A percentile compares a stretch with the other conserved stretches of the same genome.
Conservation (phyloP, 768 basidiomycete species). For the Tephrocybe sp. region DNA sequence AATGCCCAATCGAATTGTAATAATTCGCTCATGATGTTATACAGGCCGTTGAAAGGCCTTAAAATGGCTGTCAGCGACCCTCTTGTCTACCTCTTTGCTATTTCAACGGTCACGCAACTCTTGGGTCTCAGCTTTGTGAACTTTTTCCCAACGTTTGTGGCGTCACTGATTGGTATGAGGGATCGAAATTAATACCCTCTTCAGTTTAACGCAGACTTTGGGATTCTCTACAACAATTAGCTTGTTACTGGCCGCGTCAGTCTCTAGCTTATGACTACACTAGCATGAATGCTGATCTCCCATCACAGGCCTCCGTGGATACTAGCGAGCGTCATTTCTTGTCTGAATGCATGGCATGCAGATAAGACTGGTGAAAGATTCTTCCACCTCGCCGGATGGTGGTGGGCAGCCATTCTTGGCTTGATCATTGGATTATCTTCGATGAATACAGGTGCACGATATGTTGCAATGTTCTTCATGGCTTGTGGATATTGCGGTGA, state of each 20-base stretch:
- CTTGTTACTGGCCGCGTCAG: slow-evolving; percentile 60
- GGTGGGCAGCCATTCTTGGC: slow-evolving; percentile 61
- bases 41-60: slow-evolving; percentile 50
- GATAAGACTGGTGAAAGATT: slow-evolving; percentile 63
- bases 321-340: slow-evolving; percentile 46
- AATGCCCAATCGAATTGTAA: background rate
- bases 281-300: background rate
- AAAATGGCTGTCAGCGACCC: slow-evolving; percentile 54
- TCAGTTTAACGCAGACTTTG: slow-evolving; percentile 54
- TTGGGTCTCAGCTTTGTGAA: slow-evolving; percentile 58
- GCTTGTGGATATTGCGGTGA: slow-evolving; percentile 46
- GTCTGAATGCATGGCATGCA: slow-evolving; percentile 54
- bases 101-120: slow-evolving; percentile 49
- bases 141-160: slow-evolving; percentile 53
- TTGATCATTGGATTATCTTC: slow-evolving; percentile 61
- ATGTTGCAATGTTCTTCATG: slow-evolving; percentile 65
- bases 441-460: slow-evolving; percentile 48
- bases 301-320: slow-evolving; percentile 59
- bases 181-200: background rate
- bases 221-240: slow-evolving; percentile 59
- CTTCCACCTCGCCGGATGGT: slow-evolving; percentile 54
- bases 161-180: background rate
- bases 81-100: slow-evolving; percentile 49
- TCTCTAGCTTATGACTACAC: too few species aligned
- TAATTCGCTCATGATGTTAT: background rate